These are phyloP conservation scores for Acidomyces sp. DNA, from an alignment of 495 filamentous ascomycete species.

Conservation along the genomic window DNA sequence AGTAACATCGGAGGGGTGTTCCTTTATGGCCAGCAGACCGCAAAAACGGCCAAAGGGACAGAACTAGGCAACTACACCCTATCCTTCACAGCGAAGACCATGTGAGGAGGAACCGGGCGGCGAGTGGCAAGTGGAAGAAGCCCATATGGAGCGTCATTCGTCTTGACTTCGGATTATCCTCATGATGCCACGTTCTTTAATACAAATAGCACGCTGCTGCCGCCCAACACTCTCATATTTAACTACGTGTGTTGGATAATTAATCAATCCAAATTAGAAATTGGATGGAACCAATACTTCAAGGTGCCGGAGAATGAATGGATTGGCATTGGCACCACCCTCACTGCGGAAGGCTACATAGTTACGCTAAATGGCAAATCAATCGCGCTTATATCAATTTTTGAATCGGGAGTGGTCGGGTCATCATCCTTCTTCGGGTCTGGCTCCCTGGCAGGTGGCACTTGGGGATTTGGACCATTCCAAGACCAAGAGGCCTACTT, in stretches of 20 bases:
- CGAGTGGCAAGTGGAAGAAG: constrained; percentile 3
- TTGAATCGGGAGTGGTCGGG: background rate
- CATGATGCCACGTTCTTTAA: constrained; percentile 13
- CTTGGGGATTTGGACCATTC: constrained; percentile 28
- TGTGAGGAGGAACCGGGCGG: constrained; percentile 14
- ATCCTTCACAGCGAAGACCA: constrained; percentile 15
- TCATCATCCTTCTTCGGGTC: background rate
- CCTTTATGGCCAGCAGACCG: constrained; percentile 5
- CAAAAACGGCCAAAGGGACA: constrained; percentile 3
- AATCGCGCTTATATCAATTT: constrained; percentile 8
- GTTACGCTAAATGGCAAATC: constrained; percentile 5
- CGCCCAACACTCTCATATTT: constrained; percentile 15
- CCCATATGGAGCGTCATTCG: constrained; percentile 8
- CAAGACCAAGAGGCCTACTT: constrained; percentile 26
- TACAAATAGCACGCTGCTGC: constrained; percentile 14
- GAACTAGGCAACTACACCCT: constrained; percentile 12
- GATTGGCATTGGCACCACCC: constrained; percentile 7
- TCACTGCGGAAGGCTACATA: constrained; percentile 4
- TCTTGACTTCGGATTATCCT: constrained; percentile 10
- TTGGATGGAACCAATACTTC: constrained; percentile 1
- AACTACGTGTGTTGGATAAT: constrained; percentile 5
- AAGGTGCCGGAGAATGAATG: background rate
- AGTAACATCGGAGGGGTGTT: constrained; percentile 6
- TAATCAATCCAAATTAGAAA: constrained; percentile 10
- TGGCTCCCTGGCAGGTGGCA: constrained; percentile 16